Percentiles rank a stretch among this genome's conserved stretches.
phyloP scores from a whole-genome alignment of 352 stramenopile genomes.

The Phytophthora citricola region DNA sequence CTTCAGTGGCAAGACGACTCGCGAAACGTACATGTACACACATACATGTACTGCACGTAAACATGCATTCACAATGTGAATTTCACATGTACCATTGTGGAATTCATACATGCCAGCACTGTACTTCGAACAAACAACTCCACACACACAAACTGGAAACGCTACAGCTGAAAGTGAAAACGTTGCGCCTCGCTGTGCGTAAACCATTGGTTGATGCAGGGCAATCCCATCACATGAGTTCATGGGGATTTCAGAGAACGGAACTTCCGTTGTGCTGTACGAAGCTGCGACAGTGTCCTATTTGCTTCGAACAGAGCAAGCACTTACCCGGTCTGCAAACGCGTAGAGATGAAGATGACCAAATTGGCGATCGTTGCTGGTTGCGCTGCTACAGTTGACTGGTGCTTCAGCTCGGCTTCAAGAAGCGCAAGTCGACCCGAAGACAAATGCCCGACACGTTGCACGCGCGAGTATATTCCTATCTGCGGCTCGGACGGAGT shows the following conservation, averaged over 20 bases:
- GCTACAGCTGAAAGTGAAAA: no score
- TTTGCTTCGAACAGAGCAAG: slow-evolving; percentile 15
- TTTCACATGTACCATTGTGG: no score
- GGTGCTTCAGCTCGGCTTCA: slow-evolving; percentile 1
- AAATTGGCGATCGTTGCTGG: slow-evolving; percentile 7
- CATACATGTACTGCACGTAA: no score
- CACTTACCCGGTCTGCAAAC: no score
- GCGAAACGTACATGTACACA: no score
- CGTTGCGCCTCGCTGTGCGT: no score
- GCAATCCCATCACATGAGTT: slow-evolving; percentile 11
- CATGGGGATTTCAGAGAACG: neutral
- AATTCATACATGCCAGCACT: no score
- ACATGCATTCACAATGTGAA: no score
- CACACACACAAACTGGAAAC: no score
- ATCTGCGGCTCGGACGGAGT: slow-evolving; percentile 13
- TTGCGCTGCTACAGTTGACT: slow-evolving; percentile 10
- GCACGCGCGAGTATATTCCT: slow-evolving; percentile 22
- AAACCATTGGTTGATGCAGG: neutral
- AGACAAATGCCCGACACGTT: slow-evolving; percentile 13
- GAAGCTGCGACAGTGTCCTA: neutral
- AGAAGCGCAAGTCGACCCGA: slow-evolving; percentile 4
- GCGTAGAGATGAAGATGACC: slow-evolving; percentile 10
- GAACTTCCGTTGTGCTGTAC: neutral
- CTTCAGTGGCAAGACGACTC: no score
- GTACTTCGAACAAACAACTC: no score